These are phyloP conservation scores for Verticillium klebahnii DNA, from an alignment of 2,329 filamentous ascomycete species.

Conservation along the genomic window DNA sequence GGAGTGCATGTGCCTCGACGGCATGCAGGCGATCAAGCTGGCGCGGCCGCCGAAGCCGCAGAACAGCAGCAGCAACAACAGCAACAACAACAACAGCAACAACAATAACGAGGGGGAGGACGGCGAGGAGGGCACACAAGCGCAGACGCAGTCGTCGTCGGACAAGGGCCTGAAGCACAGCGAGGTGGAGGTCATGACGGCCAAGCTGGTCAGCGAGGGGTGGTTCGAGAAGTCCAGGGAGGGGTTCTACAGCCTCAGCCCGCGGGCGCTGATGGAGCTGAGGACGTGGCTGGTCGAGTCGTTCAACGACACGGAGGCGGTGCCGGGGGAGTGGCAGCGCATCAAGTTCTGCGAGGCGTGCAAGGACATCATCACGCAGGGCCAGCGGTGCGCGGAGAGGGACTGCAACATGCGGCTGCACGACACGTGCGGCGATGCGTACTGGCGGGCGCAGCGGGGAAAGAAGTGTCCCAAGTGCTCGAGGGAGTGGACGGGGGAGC, in stretches of 20 bases:
- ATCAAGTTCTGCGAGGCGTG: conserved; percentile 89
- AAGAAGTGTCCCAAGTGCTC: conserved; percentile 62
- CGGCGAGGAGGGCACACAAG: conserved; percentile 27
- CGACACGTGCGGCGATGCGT: conserved; percentile 68
- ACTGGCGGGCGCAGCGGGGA: conserved; percentile 62
- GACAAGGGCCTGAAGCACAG: conserved; percentile 65
- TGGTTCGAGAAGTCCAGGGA: conserved; percentile 76
- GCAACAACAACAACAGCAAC: conserved; percentile 26
- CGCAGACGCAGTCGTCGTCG: conserved; percentile 24
- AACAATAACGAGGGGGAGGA: conserved; percentile 15
- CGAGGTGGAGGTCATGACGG: conserved; percentile 71
- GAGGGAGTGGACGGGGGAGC: conserved; percentile 42
- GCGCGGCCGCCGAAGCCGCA: conserved; percentile 42
- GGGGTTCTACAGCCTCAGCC: conserved; percentile 71
- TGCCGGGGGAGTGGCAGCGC: conserved; percentile 58
- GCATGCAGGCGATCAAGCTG: conserved; percentile 73
- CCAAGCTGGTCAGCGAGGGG: conserved; percentile 67
- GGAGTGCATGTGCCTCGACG: conserved; percentile 78
- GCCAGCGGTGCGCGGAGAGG: conserved; percentile 67
- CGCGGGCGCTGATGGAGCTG: conserved; percentile 80
- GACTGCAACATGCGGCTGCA: conserved; percentile 71
- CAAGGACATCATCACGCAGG: conserved; percentile 81
- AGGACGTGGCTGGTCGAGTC: conserved; percentile 78
- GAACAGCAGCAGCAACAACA: conserved; percentile 23
- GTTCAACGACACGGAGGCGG: conserved; percentile 73